Evolutionary conservation across 768 basidiomycete genomes (phyloP).

Genomic region (Mycena galericulata): DNA sequence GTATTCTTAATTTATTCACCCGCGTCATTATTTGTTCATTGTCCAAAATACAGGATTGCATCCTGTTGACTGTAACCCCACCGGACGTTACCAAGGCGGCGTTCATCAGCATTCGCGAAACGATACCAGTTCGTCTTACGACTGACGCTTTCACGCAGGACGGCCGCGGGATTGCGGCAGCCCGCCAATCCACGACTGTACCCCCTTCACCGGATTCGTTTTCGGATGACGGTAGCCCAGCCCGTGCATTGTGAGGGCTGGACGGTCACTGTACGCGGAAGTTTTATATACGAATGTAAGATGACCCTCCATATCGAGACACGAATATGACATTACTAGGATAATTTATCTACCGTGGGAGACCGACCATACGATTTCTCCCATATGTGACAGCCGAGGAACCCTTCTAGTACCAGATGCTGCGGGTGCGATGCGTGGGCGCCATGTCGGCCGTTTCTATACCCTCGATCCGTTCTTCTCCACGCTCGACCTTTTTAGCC

Average conservation of each 20-base stretch:
- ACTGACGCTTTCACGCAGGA: conserved; percentile 71
- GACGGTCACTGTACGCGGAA: neutral
- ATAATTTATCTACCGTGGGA: neutral
- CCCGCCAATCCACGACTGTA: conserved; percentile 6
- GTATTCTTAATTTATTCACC: conserved; percentile 48
- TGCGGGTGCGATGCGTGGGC: conserved; percentile 83
- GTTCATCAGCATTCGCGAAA: conserved; percentile 70
- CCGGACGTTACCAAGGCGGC: conserved; percentile 64
- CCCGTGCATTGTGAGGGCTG: neutral
- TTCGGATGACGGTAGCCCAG: neutral
- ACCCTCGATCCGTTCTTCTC: conserved; percentile 69
- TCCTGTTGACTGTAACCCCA: conserved; percentile 71
- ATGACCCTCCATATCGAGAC: neutral
- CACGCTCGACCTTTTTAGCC: conserved; percentile 78
- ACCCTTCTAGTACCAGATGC: conserved; percentile 83
- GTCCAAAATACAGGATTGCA: conserved; percentile 66
- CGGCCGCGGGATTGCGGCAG: conserved; percentile 48
- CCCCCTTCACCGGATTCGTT: conserved; percentile 17
- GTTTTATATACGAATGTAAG: neutral
- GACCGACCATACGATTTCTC: neutral
- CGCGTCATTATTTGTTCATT: conserved; percentile 10
- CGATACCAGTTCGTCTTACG: conserved; percentile 72
- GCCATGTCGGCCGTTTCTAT: conserved; percentile 67
- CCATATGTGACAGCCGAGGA: neutral
- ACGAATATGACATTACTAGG: conserved; percentile 15